These are phyloP conservation scores for Oleoguttula mirabilis DNA, from an alignment of 495 filamentous ascomycete species.

Conservation along the genomic window DNA sequence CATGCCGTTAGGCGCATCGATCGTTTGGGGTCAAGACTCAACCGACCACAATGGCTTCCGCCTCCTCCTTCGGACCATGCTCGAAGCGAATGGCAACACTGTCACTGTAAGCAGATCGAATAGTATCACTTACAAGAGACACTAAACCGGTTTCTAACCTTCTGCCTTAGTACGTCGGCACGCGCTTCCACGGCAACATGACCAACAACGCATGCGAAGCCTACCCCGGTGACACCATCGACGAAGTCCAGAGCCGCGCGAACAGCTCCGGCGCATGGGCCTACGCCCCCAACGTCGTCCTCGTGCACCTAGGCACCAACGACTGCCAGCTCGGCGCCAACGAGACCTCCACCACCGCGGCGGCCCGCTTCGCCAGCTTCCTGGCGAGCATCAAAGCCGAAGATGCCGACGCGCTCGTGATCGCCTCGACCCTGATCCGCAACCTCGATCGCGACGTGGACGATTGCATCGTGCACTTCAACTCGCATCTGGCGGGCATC, in stretches of 20 bases:
- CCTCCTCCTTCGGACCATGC: slow-evolving; percentile 2
- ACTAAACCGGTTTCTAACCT: background rate
- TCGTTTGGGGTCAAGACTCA: slow-evolving; percentile 4
- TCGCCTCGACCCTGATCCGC: slow-evolving; percentile 2
- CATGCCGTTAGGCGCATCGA: slow-evolving; percentile 10
- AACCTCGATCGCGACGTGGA: background rate
- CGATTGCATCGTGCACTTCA: slow-evolving; percentile 3
- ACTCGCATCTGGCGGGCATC: background rate
- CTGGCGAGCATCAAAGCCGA: background rate
- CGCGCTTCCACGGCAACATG: slow-evolving; percentile 3
- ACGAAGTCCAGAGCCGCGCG: background rate
- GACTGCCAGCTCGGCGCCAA: slow-evolving; percentile 1
- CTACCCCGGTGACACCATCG: slow-evolving; percentile 4
- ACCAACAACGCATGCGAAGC: slow-evolving; percentile 10
- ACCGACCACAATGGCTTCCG: slow-evolving; percentile 9
- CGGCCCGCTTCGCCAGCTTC: background rate
- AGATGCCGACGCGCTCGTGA: background rate
- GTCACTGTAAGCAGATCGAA: background rate
- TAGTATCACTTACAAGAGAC: background rate
- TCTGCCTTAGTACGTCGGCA: background rate
- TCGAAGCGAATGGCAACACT: slow-evolving; percentile 2
- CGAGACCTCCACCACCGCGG: background rate
- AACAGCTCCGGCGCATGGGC: background rate
- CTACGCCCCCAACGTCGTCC: slow-evolving; percentile 3
- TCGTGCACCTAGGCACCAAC: slow-evolving; percentile 11